phyloP scores from a whole-genome alignment of 2,329 filamentous ascomycete genomes.

The Fusarium staphyleae region DNA sequence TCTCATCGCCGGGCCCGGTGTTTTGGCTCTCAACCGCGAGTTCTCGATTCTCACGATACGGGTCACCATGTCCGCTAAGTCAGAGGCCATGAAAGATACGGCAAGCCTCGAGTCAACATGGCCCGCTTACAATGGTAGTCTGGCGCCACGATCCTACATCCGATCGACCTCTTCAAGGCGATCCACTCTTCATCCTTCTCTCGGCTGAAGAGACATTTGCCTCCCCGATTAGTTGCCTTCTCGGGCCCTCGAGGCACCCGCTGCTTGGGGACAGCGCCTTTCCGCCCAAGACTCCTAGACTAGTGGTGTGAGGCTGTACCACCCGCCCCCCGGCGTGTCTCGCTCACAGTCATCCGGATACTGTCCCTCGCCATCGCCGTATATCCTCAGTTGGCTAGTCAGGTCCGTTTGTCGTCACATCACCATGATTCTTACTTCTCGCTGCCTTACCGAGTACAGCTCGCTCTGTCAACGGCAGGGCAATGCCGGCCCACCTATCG shows the following conservation, averaged over 20 bases:
- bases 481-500: slow-evolving; percentile 4
- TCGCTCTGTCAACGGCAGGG: neutral
- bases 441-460: neutral
- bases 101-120: neutral
- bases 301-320: neutral
- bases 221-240: neutral
- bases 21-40: neutral
- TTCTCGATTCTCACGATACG: neutral
- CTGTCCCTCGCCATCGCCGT: slow-evolving; percentile 3
- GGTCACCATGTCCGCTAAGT: neutral
- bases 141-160: slow-evolving; percentile 5
- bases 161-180: neutral
- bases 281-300: neutral
- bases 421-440: slow-evolving; percentile 2
- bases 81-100: neutral
- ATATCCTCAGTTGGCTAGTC: slow-evolving; percentile 4
- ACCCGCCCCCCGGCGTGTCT: slow-evolving; percentile 8
- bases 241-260: neutral
- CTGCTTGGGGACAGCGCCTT: neutral
- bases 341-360: slow-evolving; percentile 20
- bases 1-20: neutral
- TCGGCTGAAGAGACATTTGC: neutral
- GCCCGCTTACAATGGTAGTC: neutral
- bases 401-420: slow-evolving; percentile 1
- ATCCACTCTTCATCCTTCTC: neutral